Evolutionary conservation across 73 alveolate species (phyloP).

Genomic region (Tetrahymena elliotti): DNA sequence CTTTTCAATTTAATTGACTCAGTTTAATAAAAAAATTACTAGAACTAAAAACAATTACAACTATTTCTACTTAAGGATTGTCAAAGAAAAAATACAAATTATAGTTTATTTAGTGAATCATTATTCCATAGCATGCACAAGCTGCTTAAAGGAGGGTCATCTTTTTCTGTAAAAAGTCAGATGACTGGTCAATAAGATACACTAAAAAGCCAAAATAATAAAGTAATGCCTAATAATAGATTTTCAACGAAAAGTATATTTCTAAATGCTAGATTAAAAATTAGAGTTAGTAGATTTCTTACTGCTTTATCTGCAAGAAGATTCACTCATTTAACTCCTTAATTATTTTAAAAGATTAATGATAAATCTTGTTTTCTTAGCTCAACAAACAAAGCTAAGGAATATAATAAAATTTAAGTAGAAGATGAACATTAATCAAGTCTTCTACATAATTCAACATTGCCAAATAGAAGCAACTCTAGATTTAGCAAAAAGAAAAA

Average conservation of each 20-base stretch:
- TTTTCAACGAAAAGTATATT: background rate
- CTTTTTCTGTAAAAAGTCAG: background rate
- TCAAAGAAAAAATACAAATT: too few species aligned
- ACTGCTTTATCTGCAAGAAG: background rate
- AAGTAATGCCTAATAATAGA: background rate
- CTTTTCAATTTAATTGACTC: too few species aligned
- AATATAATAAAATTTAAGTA: background rate
- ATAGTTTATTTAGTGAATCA: background rate
- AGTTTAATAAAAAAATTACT: too few species aligned
- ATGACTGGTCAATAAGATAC: background rate
- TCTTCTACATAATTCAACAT: background rate
- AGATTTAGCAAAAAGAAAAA: background rate
- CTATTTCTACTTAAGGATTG: too few species aligned
- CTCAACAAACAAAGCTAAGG: background rate
- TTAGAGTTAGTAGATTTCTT: background rate
- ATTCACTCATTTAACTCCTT: background rate
- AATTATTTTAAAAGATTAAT: background rate
- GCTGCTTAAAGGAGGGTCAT: background rate
- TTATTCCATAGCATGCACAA: too few species aligned
- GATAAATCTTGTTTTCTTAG: background rate
- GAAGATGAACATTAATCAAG: background rate
- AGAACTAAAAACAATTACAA: too few species aligned
- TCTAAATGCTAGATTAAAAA: background rate
- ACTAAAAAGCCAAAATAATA: background rate
- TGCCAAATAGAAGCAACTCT: background rate